phyloP scores from a whole-genome alignment of 495 filamentous ascomycete species.

The Zalerion maritima region DNA sequence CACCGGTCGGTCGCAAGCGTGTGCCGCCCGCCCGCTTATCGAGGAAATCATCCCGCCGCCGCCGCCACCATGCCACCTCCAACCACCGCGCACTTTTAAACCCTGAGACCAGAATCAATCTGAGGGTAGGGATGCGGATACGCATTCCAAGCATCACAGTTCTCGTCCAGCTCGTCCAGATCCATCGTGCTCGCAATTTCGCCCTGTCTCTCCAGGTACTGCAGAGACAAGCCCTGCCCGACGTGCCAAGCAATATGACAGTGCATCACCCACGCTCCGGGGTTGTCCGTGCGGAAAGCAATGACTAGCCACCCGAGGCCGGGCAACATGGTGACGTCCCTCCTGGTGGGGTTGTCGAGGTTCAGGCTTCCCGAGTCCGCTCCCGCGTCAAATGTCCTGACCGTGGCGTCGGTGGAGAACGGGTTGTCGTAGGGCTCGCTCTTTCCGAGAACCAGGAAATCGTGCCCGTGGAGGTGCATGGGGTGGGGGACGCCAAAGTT shows the following conservation, averaged over 20 bases:
- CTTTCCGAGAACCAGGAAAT: slow-evolving; percentile 41
- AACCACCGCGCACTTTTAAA: no score
- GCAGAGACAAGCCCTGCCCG: slow-evolving; percentile 26
- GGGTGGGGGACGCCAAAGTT: slow-evolving; percentile 32
- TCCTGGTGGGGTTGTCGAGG: slow-evolving; percentile 32
- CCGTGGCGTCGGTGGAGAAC: slow-evolving; percentile 5
- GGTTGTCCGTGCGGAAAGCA: slow-evolving; percentile 40
- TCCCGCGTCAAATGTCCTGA: slow-evolving; percentile 22
- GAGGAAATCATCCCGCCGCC: no score
- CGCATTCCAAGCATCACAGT: slow-evolving; percentile 9
- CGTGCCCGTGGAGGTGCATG: slow-evolving; percentile 44
- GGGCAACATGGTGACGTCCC: slow-evolving; percentile 46
- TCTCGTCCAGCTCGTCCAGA: slow-evolving; percentile 3
- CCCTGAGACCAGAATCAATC: slow-evolving; percentile 6
- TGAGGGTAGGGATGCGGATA: slow-evolving; percentile 5
- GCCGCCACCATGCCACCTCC: no score
- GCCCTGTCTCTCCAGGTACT: slow-evolving; percentile 26
- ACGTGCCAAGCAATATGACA: slow-evolving; percentile 39
- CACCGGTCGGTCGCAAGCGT: no score
- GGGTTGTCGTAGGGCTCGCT: slow-evolving; percentile 26
- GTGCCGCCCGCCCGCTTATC: no score
- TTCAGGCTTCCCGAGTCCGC: slow-evolving; percentile 14
- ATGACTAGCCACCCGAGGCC: slow-evolving; percentile 31
- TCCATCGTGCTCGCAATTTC: slow-evolving; percentile 4
- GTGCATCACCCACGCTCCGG: slow-evolving; percentile 39